phyloP scores from a whole-genome alignment of 164 flowering plant genomes.

The Kalanchoe fedtschenkoi region DNA sequence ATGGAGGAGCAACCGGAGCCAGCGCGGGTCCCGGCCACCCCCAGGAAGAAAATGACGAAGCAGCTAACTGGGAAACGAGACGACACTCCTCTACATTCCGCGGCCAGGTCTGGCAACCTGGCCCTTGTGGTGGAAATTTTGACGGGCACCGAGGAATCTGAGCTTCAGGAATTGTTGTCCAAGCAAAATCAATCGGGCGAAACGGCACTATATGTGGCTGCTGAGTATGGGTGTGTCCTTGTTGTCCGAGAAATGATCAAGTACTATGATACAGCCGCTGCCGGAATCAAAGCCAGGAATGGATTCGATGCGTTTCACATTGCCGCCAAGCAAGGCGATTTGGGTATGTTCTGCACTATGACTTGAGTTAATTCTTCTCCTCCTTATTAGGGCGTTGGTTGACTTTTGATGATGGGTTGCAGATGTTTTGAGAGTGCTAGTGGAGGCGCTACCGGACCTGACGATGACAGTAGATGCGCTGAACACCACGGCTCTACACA shows the following conservation, averaged over 20 bases:
- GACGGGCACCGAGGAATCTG: conserved; percentile 1
- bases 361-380: not conserved
- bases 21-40: not conserved
- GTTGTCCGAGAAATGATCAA: conserved; percentile 17
- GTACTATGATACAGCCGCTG: conserved; percentile 13
- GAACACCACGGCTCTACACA: conserved; percentile 20
- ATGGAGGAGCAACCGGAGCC: not conserved
- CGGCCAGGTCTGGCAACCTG: conserved; percentile 18
- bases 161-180: conserved; percentile 13
- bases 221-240: conserved; percentile 17
- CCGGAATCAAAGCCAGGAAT: conserved; percentile 11
- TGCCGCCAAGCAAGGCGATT: conserved; percentile 24
- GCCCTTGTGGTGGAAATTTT: conserved; percentile 12
- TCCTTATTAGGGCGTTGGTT: not conserved
- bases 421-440: conserved; percentile 19
- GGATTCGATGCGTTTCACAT: conserved; percentile 23
- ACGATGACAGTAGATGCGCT: conserved; percentile 18
- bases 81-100: conserved; percentile 15
- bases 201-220: conserved; percentile 23
- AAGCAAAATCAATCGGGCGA: conserved; percentile 24
- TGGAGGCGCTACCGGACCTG: conserved; percentile 15
- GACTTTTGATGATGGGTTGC: not conserved
- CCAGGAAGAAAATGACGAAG: conserved; percentile 2
- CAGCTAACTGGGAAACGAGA: conserved; percentile 9
- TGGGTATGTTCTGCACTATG: conserved; percentile 11